These are phyloP conservation scores for Sporobolomyces roseus DNA, from an alignment of 768 basidiomycete species.

Conservation along the genomic window DNA sequence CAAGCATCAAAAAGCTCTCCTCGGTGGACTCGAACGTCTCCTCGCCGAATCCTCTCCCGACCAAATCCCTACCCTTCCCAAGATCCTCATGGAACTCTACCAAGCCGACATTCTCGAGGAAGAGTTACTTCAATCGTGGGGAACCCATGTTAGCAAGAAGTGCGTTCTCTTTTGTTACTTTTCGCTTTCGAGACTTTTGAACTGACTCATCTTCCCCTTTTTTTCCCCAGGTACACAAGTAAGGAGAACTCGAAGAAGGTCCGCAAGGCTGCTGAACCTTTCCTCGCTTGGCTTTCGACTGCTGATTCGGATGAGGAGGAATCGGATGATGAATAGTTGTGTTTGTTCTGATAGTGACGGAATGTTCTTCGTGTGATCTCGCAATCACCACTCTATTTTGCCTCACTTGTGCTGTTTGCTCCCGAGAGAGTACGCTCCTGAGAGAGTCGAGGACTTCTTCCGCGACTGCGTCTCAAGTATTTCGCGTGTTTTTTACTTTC, in stretches of 20 bases:
- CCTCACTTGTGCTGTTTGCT: background rate
- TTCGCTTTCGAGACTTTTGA: background rate
- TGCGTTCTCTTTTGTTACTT: slow-evolving; percentile 13
- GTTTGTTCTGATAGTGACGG: background rate
- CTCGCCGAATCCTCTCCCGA: slow-evolving; percentile 72
- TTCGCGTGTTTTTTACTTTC: no score
- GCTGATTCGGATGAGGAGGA: slow-evolving; percentile 61
- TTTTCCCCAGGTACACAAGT: slow-evolving; percentile 55
- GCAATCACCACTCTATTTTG: background rate
- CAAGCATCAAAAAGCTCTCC: slow-evolving; percentile 89
- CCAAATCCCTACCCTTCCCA: slow-evolving; percentile 55
- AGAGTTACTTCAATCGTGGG: slow-evolving; percentile 66
- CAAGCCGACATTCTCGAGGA: slow-evolving; percentile 90
- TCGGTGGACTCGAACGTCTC: slow-evolving; percentile 86
- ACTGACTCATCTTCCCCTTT: background rate
- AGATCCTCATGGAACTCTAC: slow-evolving; percentile 83
- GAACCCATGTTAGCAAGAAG: slow-evolving; percentile 42
- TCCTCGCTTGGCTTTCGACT: slow-evolving; percentile 91
- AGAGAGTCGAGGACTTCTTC: no score
- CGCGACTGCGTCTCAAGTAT: no score
- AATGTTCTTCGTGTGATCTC: background rate
- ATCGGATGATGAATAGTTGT: slow-evolving; percentile 21
- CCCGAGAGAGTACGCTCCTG: background rate
- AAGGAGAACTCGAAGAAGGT: slow-evolving; percentile 94
- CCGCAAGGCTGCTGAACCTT: slow-evolving; percentile 82